Percentiles rank a stretch among this genome's conserved stretches.
Conservation (phyloP, 441 rosid species). For the Arabidopsis lyrata region DNA sequence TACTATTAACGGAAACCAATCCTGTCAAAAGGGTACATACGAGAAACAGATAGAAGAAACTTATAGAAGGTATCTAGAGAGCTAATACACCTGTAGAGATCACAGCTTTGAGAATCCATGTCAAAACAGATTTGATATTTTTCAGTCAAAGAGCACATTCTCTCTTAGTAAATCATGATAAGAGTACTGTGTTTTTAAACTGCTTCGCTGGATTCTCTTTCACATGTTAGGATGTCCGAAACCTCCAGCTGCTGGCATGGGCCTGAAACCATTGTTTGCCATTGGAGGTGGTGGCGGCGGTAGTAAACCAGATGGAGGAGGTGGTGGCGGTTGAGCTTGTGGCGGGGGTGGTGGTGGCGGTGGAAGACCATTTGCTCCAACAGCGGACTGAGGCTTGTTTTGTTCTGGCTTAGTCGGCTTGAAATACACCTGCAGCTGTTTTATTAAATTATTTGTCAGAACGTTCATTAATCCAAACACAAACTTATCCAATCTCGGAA, state of each 20-base stretch:
- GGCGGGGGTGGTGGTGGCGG: slow-evolving; percentile 80
- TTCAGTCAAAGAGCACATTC: neutral
- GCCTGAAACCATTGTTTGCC: slow-evolving; percentile 69
- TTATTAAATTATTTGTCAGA: slow-evolving; percentile 1
- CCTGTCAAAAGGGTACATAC: neutral
- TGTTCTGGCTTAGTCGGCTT: slow-evolving; percentile 79
- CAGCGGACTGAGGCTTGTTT: slow-evolving; percentile 68
- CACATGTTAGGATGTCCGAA: slow-evolving; percentile 58
- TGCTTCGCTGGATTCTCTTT: slow-evolving; percentile 23
- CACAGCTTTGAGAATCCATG: slow-evolving; percentile 17
- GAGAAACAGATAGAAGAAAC: neutral
- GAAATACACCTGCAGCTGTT: slow-evolving; percentile 85
- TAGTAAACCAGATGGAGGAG: slow-evolving; percentile 76
- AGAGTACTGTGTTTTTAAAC: neutral
- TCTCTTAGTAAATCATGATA: slow-evolving; percentile 13
- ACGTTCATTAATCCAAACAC: neutral
- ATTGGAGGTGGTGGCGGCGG: slow-evolving; percentile 89
- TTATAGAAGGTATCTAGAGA: neutral
- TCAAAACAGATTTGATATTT: slow-evolving; percentile 23
- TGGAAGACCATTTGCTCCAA: slow-evolving; percentile 63
- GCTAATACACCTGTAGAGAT: neutral
- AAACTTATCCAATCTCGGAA: neutral
- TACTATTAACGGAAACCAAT: neutral
- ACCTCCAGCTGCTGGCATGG: slow-evolving; percentile 79
- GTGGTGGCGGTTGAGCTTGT: slow-evolving; percentile 71